Conservation (phyloP, 176 grass and related monocot species). For the Musa beccarii region DNA sequence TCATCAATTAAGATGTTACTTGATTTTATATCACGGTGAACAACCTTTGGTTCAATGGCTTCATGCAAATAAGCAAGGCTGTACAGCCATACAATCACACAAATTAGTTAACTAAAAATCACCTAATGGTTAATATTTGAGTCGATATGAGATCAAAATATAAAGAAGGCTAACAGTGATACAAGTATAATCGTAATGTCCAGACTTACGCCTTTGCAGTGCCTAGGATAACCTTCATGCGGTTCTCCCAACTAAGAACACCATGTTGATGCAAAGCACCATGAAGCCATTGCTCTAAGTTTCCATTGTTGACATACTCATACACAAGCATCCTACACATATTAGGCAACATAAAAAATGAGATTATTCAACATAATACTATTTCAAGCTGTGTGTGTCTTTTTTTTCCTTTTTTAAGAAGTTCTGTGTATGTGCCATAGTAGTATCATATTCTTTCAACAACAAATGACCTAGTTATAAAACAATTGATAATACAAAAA, state of each 20-base stretch:
- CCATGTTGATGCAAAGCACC: constrained; percentile 51
- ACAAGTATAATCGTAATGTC: no score
- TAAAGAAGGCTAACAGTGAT: constrained; percentile 7
- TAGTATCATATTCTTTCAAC: no score
- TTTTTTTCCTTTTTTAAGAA: no score
- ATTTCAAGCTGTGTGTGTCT: no score
- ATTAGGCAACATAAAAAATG: constrained; percentile 17
- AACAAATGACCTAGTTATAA: no score
- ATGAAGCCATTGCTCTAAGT: constrained; percentile 98
- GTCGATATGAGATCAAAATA: neutral
- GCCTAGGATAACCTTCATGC: constrained; percentile 76
- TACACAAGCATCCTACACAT: constrained; percentile 86
- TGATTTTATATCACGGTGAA: constrained; percentile 97
- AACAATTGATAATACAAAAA: no score
- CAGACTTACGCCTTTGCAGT: constrained; percentile 90
- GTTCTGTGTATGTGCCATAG: no score
- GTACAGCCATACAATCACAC: constrained; percentile 15
- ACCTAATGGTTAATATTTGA: neutral
- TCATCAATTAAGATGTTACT: constrained; percentile 92
- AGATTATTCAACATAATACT: neutral
- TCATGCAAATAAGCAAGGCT: constrained; percentile 95
- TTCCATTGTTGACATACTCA: constrained; percentile 98
- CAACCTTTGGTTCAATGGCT: constrained; percentile 90
- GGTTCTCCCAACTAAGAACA: constrained; percentile 85
- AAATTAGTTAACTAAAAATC: neutral